Base-by-base conservation (phyloP, 2,329 filamentous ascomycete species). In the Fusarium torulosum region DNA sequence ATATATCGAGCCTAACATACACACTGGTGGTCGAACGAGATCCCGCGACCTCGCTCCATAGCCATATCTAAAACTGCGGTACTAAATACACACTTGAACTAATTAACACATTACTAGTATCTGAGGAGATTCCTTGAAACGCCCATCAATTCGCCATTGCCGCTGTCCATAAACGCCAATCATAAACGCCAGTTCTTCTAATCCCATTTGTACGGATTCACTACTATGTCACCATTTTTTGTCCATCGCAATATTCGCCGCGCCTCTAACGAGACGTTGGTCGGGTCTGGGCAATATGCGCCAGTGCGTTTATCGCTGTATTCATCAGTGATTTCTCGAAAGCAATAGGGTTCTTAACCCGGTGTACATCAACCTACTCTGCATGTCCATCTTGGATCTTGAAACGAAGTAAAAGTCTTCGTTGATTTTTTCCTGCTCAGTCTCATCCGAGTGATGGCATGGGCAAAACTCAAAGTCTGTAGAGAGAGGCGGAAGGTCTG, bases 391-490 rank as follows among this genome's bases (percentile, higher is more conserved):
- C 31, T 71, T 73, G 23, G 59, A 63, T 21, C 54, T 67, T 35
- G 71, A 59, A 8, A 47, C 52, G 42, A 73, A 53, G 41, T 71
- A 73, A 46, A 69, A 73, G 9, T 58, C 57, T 51, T 71, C 47
- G 44, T 69, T 69, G 9, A 72, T 63, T 15, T 33, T 61, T 27
- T 64, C 67, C 13, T 72, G 57, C 10, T 67, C 69, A 7, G 58
- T 35, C 7, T 52, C 42, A 5, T 38, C 43, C 4, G 35, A n/a
- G 21, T 14, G 20, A 33, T 69, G 60, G 19, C 71, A 73, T 21
- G 56, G n/a, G 15, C 69, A 73, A 53, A 73, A 73, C 57, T 73
- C 69, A 69, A 63, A 71, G 25, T 69, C 49, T 21, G 63, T 73
- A 21, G 52, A 71, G 25, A 73, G 21, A 2, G 71, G 71, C 4